Percentiles rank a stretch among this genome's conserved stretches.
Conservation (phyloP, 73 alveolate genomes). For the Effrenium voratum region DNA sequence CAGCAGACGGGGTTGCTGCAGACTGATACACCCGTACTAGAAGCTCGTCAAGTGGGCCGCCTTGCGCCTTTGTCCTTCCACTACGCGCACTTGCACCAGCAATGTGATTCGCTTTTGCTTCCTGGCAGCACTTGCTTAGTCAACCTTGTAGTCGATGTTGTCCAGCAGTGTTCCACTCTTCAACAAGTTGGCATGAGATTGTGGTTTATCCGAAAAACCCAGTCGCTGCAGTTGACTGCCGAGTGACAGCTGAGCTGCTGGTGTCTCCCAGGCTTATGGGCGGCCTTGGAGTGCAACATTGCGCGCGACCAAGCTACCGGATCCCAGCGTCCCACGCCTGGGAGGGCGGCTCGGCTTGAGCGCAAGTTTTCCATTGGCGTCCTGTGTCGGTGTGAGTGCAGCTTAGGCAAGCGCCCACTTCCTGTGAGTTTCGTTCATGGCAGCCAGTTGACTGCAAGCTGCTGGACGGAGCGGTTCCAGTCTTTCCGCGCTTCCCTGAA, state of each 20-base stretch:
- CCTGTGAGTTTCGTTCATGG: conserved; percentile 60
- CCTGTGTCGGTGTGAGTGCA: too few species aligned
- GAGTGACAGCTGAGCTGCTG: too few species aligned
- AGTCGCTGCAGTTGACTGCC: too few species aligned
- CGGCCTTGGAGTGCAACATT: conserved; percentile 75
- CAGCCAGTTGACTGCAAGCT: not conserved
- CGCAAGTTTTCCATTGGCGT: too few species aligned
- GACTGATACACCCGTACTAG: conserved; percentile 19
- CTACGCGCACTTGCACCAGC: conserved; percentile 74
- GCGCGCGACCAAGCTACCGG: conserved; percentile 52
- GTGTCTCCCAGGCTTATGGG: too few species aligned
- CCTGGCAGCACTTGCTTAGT: too few species aligned
- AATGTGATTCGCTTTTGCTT: conserved; percentile 76
- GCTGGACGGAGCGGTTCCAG: conserved; percentile 83
- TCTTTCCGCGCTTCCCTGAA: conserved; percentile 35
- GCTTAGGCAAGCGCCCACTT: conserved; percentile 33
- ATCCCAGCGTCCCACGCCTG: conserved; percentile 54
- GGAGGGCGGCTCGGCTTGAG: too few species aligned
- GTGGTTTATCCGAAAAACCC: too few species aligned
- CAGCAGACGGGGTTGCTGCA: not conserved
- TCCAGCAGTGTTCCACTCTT: too few species aligned
- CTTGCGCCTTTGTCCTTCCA: conserved; percentile 71
- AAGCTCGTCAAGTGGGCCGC: not conserved
- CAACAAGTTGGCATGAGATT: too few species aligned
- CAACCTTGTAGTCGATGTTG: too few species aligned